Evolutionary conservation across 2,329 filamentous ascomycete species (phyloP).

Genomic region (Ilyonectria mors-panacis): DNA sequence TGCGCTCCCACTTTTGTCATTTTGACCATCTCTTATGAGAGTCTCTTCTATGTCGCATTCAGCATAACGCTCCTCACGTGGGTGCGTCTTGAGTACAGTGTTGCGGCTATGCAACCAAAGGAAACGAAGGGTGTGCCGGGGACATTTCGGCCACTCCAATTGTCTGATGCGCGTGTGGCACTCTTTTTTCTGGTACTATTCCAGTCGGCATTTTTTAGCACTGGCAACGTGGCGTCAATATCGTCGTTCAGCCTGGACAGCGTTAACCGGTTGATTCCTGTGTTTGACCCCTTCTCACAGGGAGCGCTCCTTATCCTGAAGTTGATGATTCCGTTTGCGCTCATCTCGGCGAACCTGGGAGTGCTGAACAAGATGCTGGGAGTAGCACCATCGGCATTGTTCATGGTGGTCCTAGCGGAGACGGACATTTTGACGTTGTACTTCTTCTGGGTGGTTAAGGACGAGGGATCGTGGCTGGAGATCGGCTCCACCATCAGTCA

Average conservation of each 20-base stretch:
- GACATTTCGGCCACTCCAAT: conserved; percentile 75
- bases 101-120: conserved; percentile 56
- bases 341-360: conserved; percentile 94
- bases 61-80: conserved; percentile 86
- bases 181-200: conserved; percentile 96
- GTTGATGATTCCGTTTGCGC: conserved; percentile 91
- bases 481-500: conserved; percentile 98
- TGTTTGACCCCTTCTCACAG: conserved; percentile 96
- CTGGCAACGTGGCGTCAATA: conserved; percentile 94
- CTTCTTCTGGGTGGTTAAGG: conserved; percentile 98
- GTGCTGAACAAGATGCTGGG: conserved; percentile 88
- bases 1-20: conserved; percentile 96
- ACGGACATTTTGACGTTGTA: conserved; percentile 93
- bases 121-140: conserved; percentile 38
- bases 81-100: conserved; percentile 90
- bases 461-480: conserved; percentile 97
- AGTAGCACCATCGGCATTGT: conserved; percentile 88
- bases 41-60: conserved; percentile 94
- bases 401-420: conserved; percentile 94
- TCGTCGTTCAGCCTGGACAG: conserved; percentile 95
- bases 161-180: conserved; percentile 89
- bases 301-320: conserved; percentile 90
- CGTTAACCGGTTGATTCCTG: conserved; percentile 86
- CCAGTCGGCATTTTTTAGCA: conserved; percentile 97
- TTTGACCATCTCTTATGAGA: conserved; percentile 96